A percentile compares a stretch with the other conserved stretches of the same genome.
phyloP scores from a whole-genome alignment of 73 alveolate species.

The Paramecium sonneborni region DNA sequence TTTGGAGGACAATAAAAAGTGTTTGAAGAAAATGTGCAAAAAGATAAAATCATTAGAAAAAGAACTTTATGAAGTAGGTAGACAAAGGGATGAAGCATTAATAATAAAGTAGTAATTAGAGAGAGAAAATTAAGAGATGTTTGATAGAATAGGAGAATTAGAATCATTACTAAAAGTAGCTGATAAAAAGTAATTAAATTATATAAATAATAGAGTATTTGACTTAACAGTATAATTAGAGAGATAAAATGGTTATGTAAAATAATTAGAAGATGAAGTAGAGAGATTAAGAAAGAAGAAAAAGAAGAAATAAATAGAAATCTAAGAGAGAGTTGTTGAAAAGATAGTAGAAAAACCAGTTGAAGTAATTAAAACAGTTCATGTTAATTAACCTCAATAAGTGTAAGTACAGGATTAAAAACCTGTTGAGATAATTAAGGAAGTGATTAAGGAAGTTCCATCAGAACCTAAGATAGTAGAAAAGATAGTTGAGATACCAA shows the following conservation, averaged over 20 bases:
- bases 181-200: constrained; percentile 26
- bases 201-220: not conserved
- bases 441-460: constrained; percentile 21
- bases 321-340: not conserved
- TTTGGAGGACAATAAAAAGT: constrained; percentile 35
- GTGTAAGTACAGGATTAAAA: not conserved
- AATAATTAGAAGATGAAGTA: constrained; percentile 45
- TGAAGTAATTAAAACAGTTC: not conserved
- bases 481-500: constrained; percentile 26
- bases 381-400: not conserved
- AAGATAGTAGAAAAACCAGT: constrained; percentile 38
- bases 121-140: constrained; percentile 50
- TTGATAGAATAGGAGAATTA: constrained; percentile 50
- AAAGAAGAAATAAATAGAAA: constrained; percentile 21
- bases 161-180: constrained; percentile 43
- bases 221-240: constrained; percentile 43
- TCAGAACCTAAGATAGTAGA: constrained; percentile 14
- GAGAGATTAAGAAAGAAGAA: constrained; percentile 50
- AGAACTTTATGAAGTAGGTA: constrained; percentile 44
- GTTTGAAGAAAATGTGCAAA: not conserved
- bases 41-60: constrained; percentile 22
- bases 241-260: constrained; percentile 45
- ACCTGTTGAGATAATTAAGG: not conserved
- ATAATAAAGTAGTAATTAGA: constrained; percentile 10
- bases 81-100: constrained; percentile 49